Evolutionary conservation across 2,329 filamentous ascomycete genomes (phyloP).

Genomic region (Aspergillus oerlinghausenensis): DNA sequence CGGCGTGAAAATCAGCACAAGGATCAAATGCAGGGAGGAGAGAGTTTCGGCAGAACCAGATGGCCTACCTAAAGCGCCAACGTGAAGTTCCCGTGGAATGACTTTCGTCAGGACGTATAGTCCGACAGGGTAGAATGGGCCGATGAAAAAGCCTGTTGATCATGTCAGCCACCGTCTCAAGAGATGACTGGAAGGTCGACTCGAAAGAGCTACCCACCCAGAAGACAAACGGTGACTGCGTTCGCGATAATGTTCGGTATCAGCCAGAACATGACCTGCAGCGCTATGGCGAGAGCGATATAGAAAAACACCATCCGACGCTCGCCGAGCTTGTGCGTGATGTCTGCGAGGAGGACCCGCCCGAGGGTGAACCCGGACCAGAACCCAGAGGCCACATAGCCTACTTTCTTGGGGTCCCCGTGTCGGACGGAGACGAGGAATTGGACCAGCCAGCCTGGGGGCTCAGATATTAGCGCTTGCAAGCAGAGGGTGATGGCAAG

Average conservation of each 20-base stretch:
- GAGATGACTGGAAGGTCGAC: neutral
- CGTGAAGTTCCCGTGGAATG: slow-evolving; percentile 19
- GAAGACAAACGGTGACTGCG: slow-evolving; percentile 19
- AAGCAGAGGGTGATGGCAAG: neutral
- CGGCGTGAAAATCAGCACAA: slow-evolving; percentile 1
- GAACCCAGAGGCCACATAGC: slow-evolving; percentile 21
- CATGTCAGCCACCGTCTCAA: neutral
- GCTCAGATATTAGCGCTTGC: neutral
- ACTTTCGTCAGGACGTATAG: slow-evolving; percentile 20
- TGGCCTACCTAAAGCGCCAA: slow-evolving; percentile 20
- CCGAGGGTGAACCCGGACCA: slow-evolving; percentile 21
- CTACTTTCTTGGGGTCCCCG: slow-evolving; percentile 19
- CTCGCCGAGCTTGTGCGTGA: slow-evolving; percentile 21
- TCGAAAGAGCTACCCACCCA: slow-evolving; percentile 11
- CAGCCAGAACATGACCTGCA: slow-evolving; percentile 22
- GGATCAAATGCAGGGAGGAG: neutral
- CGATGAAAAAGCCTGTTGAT: slow-evolving; percentile 20
- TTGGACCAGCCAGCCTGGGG: slow-evolving; percentile 20
- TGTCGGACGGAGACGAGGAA: slow-evolving; percentile 20
- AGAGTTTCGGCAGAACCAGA: neutral
- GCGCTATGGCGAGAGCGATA: slow-evolving; percentile 12
- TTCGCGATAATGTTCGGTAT: slow-evolving; percentile 19
- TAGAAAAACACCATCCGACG: slow-evolving; percentile 20
- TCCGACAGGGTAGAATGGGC: slow-evolving; percentile 23
- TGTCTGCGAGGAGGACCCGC: slow-evolving; percentile 17